phyloP scores from a whole-genome alignment of 2,329 filamentous ascomycete genomes.

The Stemphylium vesicarium region DNA sequence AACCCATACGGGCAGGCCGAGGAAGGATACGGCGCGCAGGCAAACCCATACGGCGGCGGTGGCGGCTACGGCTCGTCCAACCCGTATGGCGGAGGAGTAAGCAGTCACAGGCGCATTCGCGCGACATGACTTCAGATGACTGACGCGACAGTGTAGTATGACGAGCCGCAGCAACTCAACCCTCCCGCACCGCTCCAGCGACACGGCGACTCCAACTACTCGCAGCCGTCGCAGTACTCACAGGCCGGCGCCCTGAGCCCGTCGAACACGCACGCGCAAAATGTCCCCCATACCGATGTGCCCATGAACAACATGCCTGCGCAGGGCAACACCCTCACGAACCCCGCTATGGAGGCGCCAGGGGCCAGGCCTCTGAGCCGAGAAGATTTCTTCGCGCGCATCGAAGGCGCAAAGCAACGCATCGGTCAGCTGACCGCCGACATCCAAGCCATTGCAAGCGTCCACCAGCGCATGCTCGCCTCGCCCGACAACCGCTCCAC shows the following conservation, averaged over 20 bases:
- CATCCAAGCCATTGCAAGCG: constrained; percentile 69
- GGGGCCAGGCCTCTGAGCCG: constrained; percentile 60
- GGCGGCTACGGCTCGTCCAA: constrained; percentile 39
- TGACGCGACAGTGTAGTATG: constrained; percentile 25
- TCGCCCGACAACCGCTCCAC: constrained; percentile 64
- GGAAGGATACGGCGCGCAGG: constrained; percentile 14
- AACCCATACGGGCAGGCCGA: constrained; percentile 17
- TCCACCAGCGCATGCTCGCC: constrained; percentile 74
- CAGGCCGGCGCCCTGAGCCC: constrained; percentile 17
- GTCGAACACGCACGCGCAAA: constrained; percentile 33
- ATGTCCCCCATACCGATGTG: constrained; percentile 25
- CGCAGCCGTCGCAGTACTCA: constrained; percentile 49
- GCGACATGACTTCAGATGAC: constrained; percentile 13
- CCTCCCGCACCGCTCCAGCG: constrained; percentile 41
- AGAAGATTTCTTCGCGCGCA: constrained; percentile 71
- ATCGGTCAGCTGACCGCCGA: constrained; percentile 71
- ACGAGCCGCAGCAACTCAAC: constrained; percentile 30
- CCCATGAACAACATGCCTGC: constrained; percentile 14
- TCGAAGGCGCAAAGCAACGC: constrained; percentile 70
- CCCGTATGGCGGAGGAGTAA: constrained; percentile 41
- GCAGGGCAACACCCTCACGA: constrained; percentile 3
- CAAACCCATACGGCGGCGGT: constrained; percentile 50
- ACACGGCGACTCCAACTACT: constrained; percentile 47
- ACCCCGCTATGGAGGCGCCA: constrained; percentile 61
- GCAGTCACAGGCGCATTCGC: constrained; percentile 6